These are phyloP conservation scores for Vanrija pseudolonga DNA, from an alignment of 1,284 basidiomycete genomes.

Conservation along the genomic window DNA sequence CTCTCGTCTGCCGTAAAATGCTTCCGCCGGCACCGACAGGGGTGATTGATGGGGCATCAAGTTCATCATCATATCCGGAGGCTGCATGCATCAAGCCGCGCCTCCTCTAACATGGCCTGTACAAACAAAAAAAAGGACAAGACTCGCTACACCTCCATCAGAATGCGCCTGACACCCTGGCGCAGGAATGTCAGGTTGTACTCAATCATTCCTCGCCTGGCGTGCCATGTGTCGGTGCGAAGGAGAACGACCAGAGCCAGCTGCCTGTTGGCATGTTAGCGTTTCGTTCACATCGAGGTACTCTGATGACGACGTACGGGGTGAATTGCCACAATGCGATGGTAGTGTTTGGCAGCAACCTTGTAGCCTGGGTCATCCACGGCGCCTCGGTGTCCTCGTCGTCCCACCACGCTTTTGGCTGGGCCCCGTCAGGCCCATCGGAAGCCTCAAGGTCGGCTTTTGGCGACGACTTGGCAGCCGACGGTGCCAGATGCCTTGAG, in stretches of 20 bases:
- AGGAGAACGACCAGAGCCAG: constrained; percentile 77
- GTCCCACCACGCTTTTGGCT: constrained; percentile 38
- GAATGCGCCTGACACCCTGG: constrained; percentile 51
- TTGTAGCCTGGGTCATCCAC: constrained; percentile 43
- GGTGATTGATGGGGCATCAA: too few species aligned
- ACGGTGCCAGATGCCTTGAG: not conserved
- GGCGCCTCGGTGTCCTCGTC: constrained; percentile 45
- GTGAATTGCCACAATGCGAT: constrained; percentile 84
- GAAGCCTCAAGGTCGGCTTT: constrained; percentile 1
- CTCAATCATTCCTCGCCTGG: constrained; percentile 76
- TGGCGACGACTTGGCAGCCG: not conserved
- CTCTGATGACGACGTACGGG: constrained; percentile 50
- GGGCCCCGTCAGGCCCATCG: constrained; percentile 1
- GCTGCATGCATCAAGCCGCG: too few species aligned
- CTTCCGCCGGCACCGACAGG: too few species aligned
- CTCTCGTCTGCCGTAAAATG: too few species aligned
- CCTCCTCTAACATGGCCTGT: too few species aligned
- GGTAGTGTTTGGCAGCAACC: constrained; percentile 59
- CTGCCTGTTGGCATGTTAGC: constrained; percentile 37
- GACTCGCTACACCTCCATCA: constrained; percentile 28
- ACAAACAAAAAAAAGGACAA: not conserved
- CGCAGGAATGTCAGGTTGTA: constrained; percentile 87
- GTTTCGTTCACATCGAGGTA: not conserved
- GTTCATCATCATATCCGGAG: too few species aligned
- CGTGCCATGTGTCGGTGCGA: constrained; percentile 72